A percentile compares a stretch with the other conserved stretches of the same genome.
phyloP scores from a whole-genome alignment of 2,329 filamentous ascomycete species.

The Mycogone perniciosa region DNA sequence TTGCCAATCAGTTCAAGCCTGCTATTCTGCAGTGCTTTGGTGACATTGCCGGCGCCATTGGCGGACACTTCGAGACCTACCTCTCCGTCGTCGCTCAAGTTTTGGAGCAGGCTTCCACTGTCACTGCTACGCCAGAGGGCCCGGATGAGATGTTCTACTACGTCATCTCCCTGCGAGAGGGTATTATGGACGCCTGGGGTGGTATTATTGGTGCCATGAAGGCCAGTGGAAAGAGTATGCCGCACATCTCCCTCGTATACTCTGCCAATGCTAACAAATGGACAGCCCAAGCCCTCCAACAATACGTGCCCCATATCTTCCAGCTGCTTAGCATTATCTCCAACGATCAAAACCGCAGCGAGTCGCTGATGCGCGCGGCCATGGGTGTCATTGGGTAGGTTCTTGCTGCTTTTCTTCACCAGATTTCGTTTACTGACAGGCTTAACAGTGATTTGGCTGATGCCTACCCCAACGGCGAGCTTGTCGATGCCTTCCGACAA shows the following conservation, averaged over 20 bases:
- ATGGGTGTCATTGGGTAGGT: slow-evolving; percentile 95
- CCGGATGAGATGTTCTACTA: slow-evolving; percentile 97
- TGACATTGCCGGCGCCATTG: slow-evolving; percentile 92
- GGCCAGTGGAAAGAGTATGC: slow-evolving; percentile 66
- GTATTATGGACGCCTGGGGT: slow-evolving; percentile 98
- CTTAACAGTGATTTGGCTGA: slow-evolving; percentile 76
- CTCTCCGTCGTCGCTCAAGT: slow-evolving; percentile 88
- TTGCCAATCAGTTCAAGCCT: slow-evolving; percentile 95
- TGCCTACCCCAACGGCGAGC: slow-evolving; percentile 85
- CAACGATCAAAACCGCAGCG: slow-evolving; percentile 79
- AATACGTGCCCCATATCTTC: slow-evolving; percentile 81
- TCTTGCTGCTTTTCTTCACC: not conserved
- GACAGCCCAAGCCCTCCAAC: slow-evolving; percentile 62
- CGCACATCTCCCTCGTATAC: not conserved
- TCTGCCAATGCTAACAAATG: slow-evolving; percentile 20
- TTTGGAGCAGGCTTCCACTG: slow-evolving; percentile 82
- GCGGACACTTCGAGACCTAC: slow-evolving; percentile 87
- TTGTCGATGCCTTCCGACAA: slow-evolving; percentile 75
- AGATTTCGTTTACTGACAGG: not conserved
- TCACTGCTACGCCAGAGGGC: slow-evolving; percentile 71
- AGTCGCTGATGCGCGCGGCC: slow-evolving; percentile 82
- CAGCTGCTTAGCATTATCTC: slow-evolving; percentile 75
- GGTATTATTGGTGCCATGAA: slow-evolving; percentile 96
- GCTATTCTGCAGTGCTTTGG: slow-evolving; percentile 97
- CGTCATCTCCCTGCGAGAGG: slow-evolving; percentile 87